A percentile compares a stretch with the other conserved stretches of the same genome.
These are phyloP conservation scores for Vitis cinerea DNA, from an alignment of 164 flowering plant genomes.

Conservation along the genomic window DNA sequence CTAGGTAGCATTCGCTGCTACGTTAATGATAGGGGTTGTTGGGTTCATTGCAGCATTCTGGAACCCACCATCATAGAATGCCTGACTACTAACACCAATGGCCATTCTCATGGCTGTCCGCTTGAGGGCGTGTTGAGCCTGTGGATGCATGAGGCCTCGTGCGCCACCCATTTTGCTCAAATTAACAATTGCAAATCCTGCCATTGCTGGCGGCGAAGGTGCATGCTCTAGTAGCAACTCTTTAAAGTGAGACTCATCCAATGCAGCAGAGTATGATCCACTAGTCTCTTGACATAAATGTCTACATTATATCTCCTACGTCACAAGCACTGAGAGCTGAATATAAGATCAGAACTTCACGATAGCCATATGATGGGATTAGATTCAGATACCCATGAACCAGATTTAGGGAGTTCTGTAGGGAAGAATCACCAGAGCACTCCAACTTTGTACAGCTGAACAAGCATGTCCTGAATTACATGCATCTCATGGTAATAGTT, in stretches of 20 bases:
- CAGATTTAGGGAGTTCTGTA: constrained; percentile 88
- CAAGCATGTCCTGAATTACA: no score
- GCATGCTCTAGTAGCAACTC: constrained; percentile 88
- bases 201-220: constrained; percentile 96
- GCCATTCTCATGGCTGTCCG: no score
- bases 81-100: no score
- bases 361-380: constrained; percentile 93
- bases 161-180: constrained; percentile 78
- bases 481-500: no score
- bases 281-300: constrained; percentile 95
- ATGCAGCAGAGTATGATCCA: constrained; percentile 73
- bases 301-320: constrained; percentile 91
- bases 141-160: no score
- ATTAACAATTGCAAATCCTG: constrained; percentile 85
- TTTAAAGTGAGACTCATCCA: constrained; percentile 89
- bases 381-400: constrained; percentile 71
- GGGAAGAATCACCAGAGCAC: constrained; percentile 91
- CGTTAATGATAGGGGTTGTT: no score
- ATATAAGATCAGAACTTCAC: constrained; percentile 82
- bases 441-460: constrained; percentile 26
- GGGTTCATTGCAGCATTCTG: no score
- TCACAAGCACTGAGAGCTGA: constrained; percentile 95
- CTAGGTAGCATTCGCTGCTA: no score
- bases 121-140: no score
- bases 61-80: no score